Evolutionary conservation across 345 rosid species (phyloP).

Genomic region (Eucalyptus cloeziana): DNA sequence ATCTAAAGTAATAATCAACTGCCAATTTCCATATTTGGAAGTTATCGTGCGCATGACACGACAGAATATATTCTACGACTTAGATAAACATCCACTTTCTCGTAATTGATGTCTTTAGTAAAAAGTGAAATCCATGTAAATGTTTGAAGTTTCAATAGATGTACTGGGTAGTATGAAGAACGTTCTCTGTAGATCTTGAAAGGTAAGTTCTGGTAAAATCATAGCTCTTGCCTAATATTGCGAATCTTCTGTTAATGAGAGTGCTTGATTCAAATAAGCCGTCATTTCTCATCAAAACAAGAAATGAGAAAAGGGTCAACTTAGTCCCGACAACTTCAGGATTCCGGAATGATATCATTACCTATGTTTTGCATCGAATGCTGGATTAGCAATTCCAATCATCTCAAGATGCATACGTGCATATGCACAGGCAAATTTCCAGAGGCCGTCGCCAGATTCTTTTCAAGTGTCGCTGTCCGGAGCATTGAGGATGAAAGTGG

Average conservation of each 20-base stretch:
- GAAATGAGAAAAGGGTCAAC: background rate
- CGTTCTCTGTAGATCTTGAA: background rate
- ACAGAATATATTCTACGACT: background rate
- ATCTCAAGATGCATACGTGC: background rate
- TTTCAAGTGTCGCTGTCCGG: slow-evolving; percentile 53
- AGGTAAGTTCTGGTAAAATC: background rate
- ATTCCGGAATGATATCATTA: background rate
- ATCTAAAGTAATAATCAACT: background rate
- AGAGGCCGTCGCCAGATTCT: slow-evolving; percentile 44
- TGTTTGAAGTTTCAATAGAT: background rate
- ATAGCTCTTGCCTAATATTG: background rate
- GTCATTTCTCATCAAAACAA: background rate
- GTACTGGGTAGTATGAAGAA: background rate
- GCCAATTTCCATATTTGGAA: background rate
- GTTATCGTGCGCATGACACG: background rate
- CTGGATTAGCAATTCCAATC: background rate
- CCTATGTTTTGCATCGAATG: background rate
- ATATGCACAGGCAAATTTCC: slow-evolving; percentile 46
- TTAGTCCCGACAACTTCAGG: background rate
- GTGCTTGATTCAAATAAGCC: background rate
- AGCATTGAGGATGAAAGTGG: slow-evolving; percentile 41
- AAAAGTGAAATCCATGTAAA: background rate
- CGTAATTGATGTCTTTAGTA: background rate
- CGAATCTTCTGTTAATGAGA: background rate
- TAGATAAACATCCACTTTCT: background rate